phyloP scores from a whole-genome alignment of 2,329 filamentous ascomycete genomes.

The Hysterium pulicare region DNA sequence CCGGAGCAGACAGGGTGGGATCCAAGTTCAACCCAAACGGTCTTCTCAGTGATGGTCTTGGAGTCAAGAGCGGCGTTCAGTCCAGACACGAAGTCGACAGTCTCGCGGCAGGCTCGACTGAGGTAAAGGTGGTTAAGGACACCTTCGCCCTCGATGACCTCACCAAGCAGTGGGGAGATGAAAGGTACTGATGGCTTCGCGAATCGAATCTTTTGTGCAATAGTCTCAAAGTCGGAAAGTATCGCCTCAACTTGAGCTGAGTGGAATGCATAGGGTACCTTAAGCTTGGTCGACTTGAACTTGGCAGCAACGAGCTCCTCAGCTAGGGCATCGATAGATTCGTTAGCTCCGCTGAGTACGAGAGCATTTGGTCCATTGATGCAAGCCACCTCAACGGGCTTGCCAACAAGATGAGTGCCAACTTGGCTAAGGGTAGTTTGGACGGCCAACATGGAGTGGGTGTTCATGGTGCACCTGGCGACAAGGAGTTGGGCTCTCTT shows the following conservation, averaged over 20 bases:
- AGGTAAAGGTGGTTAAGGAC: conserved; percentile 39
- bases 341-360: conserved; percentile 19
- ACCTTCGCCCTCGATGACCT: conserved; percentile 35
- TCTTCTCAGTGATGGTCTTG: conserved; percentile 31
- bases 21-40: conserved; percentile 43
- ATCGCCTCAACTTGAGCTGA: conserved; percentile 41
- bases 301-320: conserved; percentile 35
- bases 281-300: conserved; percentile 26
- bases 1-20: conserved; percentile 46
- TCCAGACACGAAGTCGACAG: conserved; percentile 36
- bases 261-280: conserved; percentile 29
- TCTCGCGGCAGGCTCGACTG: conserved; percentile 12
- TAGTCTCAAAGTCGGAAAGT: conserved; percentile 30
- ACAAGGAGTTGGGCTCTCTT: conserved; percentile 27
- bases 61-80: conserved; percentile 33
- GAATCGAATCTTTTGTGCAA: conserved; percentile 28
- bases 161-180: conserved; percentile 42
- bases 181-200: conserved; percentile 32
- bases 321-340: conserved; percentile 40
- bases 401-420: not conserved
- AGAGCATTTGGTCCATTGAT: conserved; percentile 21
- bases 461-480: conserved; percentile 18
- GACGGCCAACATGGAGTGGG: conserved; percentile 33
- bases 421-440: conserved; percentile 2
- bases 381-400: conserved; percentile 16